Conservation (phyloP, 2,329 filamentous ascomycete genomes). For the Alternaria alternata region DNA sequence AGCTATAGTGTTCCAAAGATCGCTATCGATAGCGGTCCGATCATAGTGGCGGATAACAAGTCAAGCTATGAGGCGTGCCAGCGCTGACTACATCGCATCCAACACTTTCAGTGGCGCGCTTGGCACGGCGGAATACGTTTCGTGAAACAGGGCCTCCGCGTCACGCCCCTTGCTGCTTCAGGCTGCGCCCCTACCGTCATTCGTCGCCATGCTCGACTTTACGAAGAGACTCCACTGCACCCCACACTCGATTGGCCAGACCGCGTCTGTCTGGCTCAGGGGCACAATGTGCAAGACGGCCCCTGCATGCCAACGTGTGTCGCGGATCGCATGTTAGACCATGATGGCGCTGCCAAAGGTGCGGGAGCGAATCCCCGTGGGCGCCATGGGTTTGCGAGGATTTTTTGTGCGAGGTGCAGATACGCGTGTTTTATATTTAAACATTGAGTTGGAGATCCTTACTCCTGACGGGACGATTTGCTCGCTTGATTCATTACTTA, state of each 20-base stretch:
- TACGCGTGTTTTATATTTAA: conserved; percentile 29
- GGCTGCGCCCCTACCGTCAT: conserved; percentile 27
- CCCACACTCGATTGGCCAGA: conserved; percentile 33
- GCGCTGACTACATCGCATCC: conserved; percentile 14
- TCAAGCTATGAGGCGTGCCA: neutral
- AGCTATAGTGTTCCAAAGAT: neutral
- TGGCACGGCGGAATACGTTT: conserved; percentile 31
- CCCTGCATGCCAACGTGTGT: conserved; percentile 27
- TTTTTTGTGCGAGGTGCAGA: conserved; percentile 26
- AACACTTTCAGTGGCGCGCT: conserved; percentile 17
- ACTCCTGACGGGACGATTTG: conserved; percentile 5
- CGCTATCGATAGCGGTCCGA: conserved; percentile 4
- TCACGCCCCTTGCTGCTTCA: conserved; percentile 30
- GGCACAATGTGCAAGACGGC: conserved; percentile 28
- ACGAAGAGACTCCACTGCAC: conserved; percentile 24
- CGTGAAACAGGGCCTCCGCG: conserved; percentile 33
- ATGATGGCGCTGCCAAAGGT: conserved; percentile 6
- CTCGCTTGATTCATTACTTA: conserved; percentile 6
- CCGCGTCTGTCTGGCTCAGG: conserved; percentile 30
- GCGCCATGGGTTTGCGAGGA: conserved; percentile 26
- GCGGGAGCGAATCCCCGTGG: conserved; percentile 28
- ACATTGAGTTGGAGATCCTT: conserved; percentile 18
- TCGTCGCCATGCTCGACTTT: conserved; percentile 15
- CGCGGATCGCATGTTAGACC: conserved; percentile 22
- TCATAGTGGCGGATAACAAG: neutral